Evolutionary conservation across 108 stramenopile species (phyloP).

Genomic region (Aurantiochytrium sp.): DNA sequence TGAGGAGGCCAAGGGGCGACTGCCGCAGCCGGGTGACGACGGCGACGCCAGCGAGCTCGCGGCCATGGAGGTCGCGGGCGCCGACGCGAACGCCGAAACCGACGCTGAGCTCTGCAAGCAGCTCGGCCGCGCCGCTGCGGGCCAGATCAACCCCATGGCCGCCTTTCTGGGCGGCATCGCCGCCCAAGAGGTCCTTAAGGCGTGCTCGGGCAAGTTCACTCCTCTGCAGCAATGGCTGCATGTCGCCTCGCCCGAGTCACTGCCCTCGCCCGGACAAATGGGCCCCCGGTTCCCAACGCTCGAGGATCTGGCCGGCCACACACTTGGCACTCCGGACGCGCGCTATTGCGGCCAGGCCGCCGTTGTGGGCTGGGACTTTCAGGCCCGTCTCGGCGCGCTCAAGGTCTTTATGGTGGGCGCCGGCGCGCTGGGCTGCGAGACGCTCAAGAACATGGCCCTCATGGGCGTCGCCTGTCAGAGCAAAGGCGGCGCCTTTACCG

Average conservation of each 20-base stretch:
- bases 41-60: neutral
- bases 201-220: neutral
- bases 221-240: slow-evolving; percentile 35
- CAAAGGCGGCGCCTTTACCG: neutral
- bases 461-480: slow-evolving; percentile 32
- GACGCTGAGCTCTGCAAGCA: neutral
- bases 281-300: neutral
- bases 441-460: slow-evolving; percentile 41
- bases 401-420: slow-evolving; percentile 41
- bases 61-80: neutral
- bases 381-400: neutral
- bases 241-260: slow-evolving; percentile 32
- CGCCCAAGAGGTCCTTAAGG: slow-evolving; percentile 43
- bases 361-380: slow-evolving; percentile 27
- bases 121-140: neutral
- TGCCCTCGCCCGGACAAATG: neutral
- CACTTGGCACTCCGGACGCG: neutral
- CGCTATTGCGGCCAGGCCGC: neutral
- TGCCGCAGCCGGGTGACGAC: neutral
- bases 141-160: neutral
- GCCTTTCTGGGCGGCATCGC: slow-evolving; percentile 26
- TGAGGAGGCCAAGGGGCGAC: neutral
- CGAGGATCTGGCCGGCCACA: neutral
- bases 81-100: neutral
- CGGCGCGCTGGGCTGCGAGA: slow-evolving; percentile 46